These are phyloP conservation scores for Phytophthora sp. DNA, from an alignment of 352 stramenopile genomes.

Conservation along the genomic window DNA sequence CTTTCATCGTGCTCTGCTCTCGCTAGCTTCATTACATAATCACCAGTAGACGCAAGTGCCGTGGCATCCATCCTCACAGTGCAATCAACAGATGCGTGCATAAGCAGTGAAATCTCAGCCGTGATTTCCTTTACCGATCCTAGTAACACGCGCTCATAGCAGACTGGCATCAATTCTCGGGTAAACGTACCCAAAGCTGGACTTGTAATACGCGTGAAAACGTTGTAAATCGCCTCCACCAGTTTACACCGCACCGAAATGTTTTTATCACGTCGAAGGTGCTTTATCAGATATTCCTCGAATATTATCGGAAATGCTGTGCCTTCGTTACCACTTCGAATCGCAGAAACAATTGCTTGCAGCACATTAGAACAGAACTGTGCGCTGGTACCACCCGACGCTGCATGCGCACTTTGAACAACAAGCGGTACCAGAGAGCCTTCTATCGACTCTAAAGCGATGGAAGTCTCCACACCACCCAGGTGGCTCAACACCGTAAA, in stretches of 20 bases:
- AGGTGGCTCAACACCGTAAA: constrained; percentile 39
- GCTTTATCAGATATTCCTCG: constrained; percentile 29
- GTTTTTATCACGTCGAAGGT: constrained; percentile 21
- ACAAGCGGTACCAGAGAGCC: constrained; percentile 43
- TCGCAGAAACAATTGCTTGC: constrained; percentile 25
- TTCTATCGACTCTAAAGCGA: constrained; percentile 20
- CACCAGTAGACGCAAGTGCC: neutral
- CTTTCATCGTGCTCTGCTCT: constrained; percentile 22
- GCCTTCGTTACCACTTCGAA: constrained; percentile 19
- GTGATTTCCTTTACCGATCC: constrained; percentile 6
- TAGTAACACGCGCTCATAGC: constrained; percentile 29
- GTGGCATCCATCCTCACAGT: neutral
- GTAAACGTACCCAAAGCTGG: constrained; percentile 17
- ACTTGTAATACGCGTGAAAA: constrained; percentile 33
- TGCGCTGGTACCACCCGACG: neutral
- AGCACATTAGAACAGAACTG: constrained; percentile 19
- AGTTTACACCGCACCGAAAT: constrained; percentile 23
- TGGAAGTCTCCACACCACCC: constrained; percentile 33
- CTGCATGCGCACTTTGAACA: constrained; percentile 17
- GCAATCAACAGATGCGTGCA: constrained; percentile 19
- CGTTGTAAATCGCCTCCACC: constrained; percentile 30
- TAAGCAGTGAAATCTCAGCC: constrained; percentile 26
- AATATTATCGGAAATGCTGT: constrained; percentile 24
- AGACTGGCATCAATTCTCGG: constrained; percentile 17
- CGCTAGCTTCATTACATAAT: constrained; percentile 35